phyloP scores from a whole-genome alignment of 73 alveolate species.

The Stentor coeruleus region DNA sequence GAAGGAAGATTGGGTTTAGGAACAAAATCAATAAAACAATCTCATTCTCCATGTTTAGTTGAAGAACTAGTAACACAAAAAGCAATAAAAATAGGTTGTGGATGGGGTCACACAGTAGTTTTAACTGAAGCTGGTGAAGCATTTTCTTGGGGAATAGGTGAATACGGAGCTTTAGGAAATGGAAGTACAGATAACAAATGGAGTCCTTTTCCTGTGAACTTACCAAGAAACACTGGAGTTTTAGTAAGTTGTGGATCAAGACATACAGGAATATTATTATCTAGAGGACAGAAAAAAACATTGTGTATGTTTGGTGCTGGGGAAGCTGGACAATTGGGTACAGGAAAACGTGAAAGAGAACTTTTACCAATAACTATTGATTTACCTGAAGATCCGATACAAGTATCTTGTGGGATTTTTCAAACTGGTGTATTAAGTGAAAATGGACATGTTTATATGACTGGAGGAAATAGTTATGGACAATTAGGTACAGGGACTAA shows the following conservation, averaged over 20 bases:
- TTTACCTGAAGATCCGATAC: neutral
- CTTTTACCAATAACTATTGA: conserved; percentile 20
- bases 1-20: conserved; percentile 71
- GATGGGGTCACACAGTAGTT: conserved; percentile 44
- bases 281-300: neutral
- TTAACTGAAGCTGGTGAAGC: conserved; percentile 54
- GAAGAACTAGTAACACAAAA: conserved; percentile 41
- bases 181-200: conserved; percentile 32
- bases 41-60: conserved; percentile 26
- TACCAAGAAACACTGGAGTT: conserved; percentile 26
- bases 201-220: conserved; percentile 33
- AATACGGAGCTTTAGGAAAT: conserved; percentile 53
- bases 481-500: conserved; percentile 69
- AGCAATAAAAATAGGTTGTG: conserved; percentile 50
- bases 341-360: conserved; percentile 30
- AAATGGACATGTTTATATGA: conserved; percentile 66
- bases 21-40: neutral
- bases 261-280: conserved; percentile 30
- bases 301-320: conserved; percentile 37
- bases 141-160: conserved; percentile 62
- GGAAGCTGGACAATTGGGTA: conserved; percentile 40
- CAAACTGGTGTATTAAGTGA: conserved; percentile 72
- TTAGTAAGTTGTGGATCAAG: conserved; percentile 52
- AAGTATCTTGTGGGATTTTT: conserved; percentile 48
- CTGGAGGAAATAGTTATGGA: conserved; percentile 77